Base-by-base conservation (phyloP, 768 basidiomycete genomes). In the Pulveroboletus frians region DNA sequence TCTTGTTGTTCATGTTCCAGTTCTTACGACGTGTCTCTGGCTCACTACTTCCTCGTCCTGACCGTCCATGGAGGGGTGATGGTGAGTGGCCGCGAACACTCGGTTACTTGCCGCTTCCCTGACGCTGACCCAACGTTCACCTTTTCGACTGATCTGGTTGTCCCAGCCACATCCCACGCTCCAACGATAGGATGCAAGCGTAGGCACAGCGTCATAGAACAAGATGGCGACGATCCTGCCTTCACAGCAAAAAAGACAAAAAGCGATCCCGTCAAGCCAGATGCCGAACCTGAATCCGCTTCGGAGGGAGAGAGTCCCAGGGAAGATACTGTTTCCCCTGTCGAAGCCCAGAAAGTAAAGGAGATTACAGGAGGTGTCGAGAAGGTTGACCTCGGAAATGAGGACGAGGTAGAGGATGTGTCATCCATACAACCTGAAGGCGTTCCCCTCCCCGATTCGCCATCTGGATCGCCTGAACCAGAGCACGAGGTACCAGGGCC, bases 61-160 rank as follows among this genome's bases (percentile, higher is more conserved):
- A 88, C 66, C 74, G 84, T 50, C 83, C 85, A 30, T 88, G 86
- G 87, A 76, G 76, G 57, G 85, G 88, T 47, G 85, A 89, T 63
- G 81, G 85, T 85, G 58, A 73, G 81, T 62, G 30, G 4, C 48
- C 48, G 52, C 51, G 54, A 52, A 51, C 46, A 49, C 46, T 45
- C 43, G 39, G 39, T 46, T 39, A 40, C 45, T 29, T 23, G 21
- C 32, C 39, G 31, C 49, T 23, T 26, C 40, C 41, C 41, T 26
- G 38, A 38, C 50, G 43, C 55, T 54, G 48, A 55, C 48, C 37
- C 53, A 34, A 23, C 23, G 39, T 54, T 31, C 43, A 13, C 31
- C 48, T 35, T 57, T 52, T 32, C 49, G 50, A 48, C 36, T 30
- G 15, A 46, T 51, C 40, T 43, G 39, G 31, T 40, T 17, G 3